These are phyloP conservation scores for Pseudevernia furfuracea DNA, from an alignment of 495 filamentous ascomycete species.

Conservation along the genomic window DNA sequence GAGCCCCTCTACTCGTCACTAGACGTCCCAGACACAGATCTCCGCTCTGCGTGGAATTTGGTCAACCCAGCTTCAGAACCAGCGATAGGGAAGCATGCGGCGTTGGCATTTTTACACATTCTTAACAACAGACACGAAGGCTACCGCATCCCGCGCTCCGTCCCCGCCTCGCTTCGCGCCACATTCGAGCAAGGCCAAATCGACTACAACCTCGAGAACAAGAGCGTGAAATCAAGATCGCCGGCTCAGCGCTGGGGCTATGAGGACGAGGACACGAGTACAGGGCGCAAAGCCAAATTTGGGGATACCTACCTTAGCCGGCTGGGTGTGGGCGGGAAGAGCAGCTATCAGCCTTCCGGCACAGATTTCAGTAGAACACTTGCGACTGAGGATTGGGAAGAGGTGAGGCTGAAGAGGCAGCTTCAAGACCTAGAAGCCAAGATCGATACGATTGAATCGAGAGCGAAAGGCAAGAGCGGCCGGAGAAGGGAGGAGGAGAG, in stretches of 20 bases:
- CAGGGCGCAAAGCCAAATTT: conserved; percentile 90
- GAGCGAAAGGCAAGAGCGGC: conserved; percentile 44
- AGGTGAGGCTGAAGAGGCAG: conserved; percentile 88
- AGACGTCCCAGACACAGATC: conserved; percentile 91
- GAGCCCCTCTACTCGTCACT: conserved; percentile 81
- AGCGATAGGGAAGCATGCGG: conserved; percentile 88
- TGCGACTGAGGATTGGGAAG: conserved; percentile 86
- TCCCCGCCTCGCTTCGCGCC: conserved; percentile 80
- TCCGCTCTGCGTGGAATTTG: conserved; percentile 91
- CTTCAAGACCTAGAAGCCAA: conserved; percentile 79
- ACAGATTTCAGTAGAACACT: conserved; percentile 81
- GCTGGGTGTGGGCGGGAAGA: conserved; percentile 74
- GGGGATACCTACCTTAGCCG: conserved; percentile 92
- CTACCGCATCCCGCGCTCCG: conserved; percentile 85
- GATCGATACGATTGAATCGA: conserved; percentile 65
- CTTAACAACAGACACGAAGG: conserved; percentile 92
- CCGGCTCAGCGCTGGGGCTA: conserved; percentile 56
- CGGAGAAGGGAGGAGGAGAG: conserved; percentile 49
- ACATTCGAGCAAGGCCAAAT: conserved; percentile 92
- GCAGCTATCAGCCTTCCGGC: conserved; percentile 55
- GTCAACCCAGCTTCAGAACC: conserved; percentile 76
- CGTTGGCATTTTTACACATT: conserved; percentile 90
- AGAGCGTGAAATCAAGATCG: conserved; percentile 26
- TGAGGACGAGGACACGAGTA: conserved; percentile 63
- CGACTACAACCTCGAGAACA: conserved; percentile 83